Base-by-base conservation (phyloP, 2,329 filamentous ascomycete species). In the Colletotrichum chrysophilum region DNA sequence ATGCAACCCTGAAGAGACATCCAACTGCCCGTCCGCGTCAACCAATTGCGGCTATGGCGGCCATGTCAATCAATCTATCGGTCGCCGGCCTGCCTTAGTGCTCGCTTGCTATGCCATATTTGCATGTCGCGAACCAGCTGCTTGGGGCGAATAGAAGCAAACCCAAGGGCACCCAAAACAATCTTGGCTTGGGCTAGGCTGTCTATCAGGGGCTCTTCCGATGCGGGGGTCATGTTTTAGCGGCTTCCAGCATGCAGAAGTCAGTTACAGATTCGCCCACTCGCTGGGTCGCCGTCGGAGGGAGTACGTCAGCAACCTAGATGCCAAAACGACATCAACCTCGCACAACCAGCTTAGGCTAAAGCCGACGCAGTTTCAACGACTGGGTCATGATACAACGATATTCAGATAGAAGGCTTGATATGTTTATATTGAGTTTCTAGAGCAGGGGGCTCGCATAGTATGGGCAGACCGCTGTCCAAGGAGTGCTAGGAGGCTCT, bases 181-280 rank as follows among this genome's bases (percentile, higher is more conserved):
- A 26, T 32, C 62, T 62, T 62, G 68, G 52, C 55, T n/a, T 71
- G 62, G n/a, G n/a, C 36, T 66, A 65, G 71, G 12, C 24, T 21
- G 55, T 36, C 62, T 26, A 72, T 67, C 73, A 73, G 38, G 73
- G 69, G 69, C 24, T 48, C 52, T 10, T 24, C 32, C 34, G 70
- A 64, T 75, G 69, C 69, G 73, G 73, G 73, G 73, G 36, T 58
- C 48, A 72, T 67, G 69, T 75, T 75, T 75, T 75, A 75, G 69
- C 60, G 61, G 69, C 71, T 72, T 64, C 26, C 55, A 30, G 38
- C 55, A 32, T 64, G 69, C 73, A 62, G 52, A 43, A 56, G 69
- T 48, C 61, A 16, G 73, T 72, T 72, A 67, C 69, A 75, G 69
- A 72, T 67, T 56, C 32, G 62, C 34, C 30, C 55, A 56, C 58